Evolutionary conservation across 2,329 filamentous ascomycete species (phyloP).

Genomic region (Clonostachys rosea): DNA sequence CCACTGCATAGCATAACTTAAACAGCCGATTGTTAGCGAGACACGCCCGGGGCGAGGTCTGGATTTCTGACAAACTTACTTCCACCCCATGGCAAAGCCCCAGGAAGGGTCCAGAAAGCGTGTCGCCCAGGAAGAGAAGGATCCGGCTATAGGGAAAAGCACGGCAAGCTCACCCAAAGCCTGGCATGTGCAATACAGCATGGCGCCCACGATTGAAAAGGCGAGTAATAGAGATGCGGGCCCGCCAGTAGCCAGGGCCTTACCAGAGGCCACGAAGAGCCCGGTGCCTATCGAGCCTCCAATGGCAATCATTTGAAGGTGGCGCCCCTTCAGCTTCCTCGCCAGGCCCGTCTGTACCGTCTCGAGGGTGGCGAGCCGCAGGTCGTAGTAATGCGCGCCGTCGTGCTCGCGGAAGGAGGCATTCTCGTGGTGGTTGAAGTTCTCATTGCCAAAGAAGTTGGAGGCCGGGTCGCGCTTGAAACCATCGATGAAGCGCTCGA

Average conservation of each 20-base stretch:
- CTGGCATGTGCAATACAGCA: constrained; percentile 91
- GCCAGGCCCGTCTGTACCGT: constrained; percentile 73
- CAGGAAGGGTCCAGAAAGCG: constrained; percentile 90
- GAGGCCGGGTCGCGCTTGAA: constrained; percentile 57
- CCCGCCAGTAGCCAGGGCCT: constrained; percentile 65
- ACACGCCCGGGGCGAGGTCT: background rate
- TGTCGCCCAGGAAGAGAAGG: constrained; percentile 88
- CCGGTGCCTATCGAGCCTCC: constrained; percentile 87
- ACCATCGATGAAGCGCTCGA: constrained; percentile 49
- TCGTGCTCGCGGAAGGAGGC: constrained; percentile 21
- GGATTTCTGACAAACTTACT: constrained; percentile 42
- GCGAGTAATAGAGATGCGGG: constrained; percentile 74
- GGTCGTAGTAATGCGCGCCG: constrained; percentile 47
- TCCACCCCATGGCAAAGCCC: constrained; percentile 96
- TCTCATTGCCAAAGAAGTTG: constrained; percentile 39
- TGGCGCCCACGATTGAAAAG: constrained; percentile 74
- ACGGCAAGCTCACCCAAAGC: constrained; percentile 90
- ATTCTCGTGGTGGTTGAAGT: constrained; percentile 25
- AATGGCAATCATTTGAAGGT: constrained; percentile 97
- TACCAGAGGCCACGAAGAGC: constrained; percentile 80
- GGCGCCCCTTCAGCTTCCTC: constrained; percentile 73
- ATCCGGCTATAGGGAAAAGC: constrained; percentile 84
- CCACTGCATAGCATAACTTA: constrained; percentile 83
- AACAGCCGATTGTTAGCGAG: background rate
- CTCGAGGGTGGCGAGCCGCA: constrained; percentile 59